A percentile compares a stretch with the other conserved stretches of the same genome.
Evolutionary conservation across 1,139 yeast genomes (phyloP).

Genomic region (Yamadazyma pseudoaaseri): DNA sequence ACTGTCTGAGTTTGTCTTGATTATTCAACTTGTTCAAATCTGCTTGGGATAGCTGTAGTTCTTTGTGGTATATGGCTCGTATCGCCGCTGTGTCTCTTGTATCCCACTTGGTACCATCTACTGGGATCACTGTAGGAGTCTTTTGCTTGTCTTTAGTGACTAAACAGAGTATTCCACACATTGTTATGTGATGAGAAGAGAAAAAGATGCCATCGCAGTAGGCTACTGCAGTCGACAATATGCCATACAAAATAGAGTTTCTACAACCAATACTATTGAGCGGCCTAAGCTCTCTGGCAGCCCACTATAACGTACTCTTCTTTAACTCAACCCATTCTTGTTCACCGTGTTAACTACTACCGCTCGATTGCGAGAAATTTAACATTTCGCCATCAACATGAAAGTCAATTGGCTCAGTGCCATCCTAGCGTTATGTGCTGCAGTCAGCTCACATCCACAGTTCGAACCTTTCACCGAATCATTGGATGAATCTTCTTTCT

Average conservation of each 20-base stretch:
- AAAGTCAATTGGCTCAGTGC: slow-evolving; percentile 2
- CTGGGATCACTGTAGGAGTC: slow-evolving; percentile 7
- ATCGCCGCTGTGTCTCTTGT: slow-evolving; percentile 17
- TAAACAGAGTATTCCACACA: slow-evolving; percentile 24
- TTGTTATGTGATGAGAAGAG: slow-evolving; percentile 12
- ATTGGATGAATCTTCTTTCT: slow-evolving; percentile 41
- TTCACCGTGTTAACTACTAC: neutral
- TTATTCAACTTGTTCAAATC: slow-evolving; percentile 28
- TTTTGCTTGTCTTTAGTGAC: slow-evolving; percentile 7
- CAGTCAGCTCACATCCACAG: slow-evolving; percentile 7
- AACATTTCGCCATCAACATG: neutral
- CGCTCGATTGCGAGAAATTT: neutral
- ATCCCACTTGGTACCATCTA: slow-evolving; percentile 18
- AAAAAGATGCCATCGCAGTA: slow-evolving; percentile 2
- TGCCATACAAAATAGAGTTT: no score
- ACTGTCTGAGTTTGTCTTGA: slow-evolving; percentile 22
- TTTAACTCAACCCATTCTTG: no score
- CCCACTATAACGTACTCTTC: no score
- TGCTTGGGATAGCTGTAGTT: slow-evolving; percentile 17
- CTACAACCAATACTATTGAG: no score
- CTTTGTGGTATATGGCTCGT: slow-evolving; percentile 16
- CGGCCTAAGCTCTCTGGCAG: no score
- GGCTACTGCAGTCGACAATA: no score
- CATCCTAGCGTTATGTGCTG: slow-evolving; percentile 1
- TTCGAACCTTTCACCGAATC: slow-evolving; percentile 30